These are phyloP conservation scores for Diaporthe longicolla DNA, from an alignment of 2,329 filamentous ascomycete species.

Conservation along the genomic window DNA sequence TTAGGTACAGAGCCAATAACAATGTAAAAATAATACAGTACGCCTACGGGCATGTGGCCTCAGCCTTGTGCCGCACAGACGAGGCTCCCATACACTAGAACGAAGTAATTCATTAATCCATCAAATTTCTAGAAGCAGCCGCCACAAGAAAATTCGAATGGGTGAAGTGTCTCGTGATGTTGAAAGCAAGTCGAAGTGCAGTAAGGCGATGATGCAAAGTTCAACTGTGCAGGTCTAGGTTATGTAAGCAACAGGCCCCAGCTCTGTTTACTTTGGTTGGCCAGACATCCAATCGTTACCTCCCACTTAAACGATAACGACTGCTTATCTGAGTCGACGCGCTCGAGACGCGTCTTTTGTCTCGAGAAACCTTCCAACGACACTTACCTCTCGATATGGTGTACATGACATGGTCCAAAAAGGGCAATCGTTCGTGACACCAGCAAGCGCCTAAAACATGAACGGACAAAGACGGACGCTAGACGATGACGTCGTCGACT, in stretches of 20 bases:
- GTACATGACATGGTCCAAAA: neutral
- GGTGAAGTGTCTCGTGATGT: neutral
- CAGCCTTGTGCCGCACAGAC: too few species aligned
- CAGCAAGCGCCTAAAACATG: neutral
- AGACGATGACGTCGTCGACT: constrained; percentile 44
- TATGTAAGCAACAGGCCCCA: neutral
- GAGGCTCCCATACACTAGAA: neutral
- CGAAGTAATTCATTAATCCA: neutral
- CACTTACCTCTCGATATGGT: neutral
- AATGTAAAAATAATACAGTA: too few species aligned
- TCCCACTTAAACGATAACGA: constrained; percentile 1
- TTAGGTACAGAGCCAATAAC: too few species aligned
- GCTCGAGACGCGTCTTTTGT: neutral
- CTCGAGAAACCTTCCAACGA: neutral
- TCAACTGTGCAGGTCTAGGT: neutral
- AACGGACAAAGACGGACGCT: constrained; percentile 18
- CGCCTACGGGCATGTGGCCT: too few species aligned
- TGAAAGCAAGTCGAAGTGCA: neutral
- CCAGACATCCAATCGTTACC: neutral
- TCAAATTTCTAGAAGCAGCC: too few species aligned
- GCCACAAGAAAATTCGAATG: neutral
- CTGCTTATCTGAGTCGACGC: constrained; percentile 14
- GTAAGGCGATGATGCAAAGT: too few species aligned
- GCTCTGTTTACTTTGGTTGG: neutral
- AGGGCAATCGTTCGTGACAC: neutral